phyloP scores from a whole-genome alignment of 2,329 filamentous ascomycete species.

The Coniosporium tulheliwenetii region DNA sequence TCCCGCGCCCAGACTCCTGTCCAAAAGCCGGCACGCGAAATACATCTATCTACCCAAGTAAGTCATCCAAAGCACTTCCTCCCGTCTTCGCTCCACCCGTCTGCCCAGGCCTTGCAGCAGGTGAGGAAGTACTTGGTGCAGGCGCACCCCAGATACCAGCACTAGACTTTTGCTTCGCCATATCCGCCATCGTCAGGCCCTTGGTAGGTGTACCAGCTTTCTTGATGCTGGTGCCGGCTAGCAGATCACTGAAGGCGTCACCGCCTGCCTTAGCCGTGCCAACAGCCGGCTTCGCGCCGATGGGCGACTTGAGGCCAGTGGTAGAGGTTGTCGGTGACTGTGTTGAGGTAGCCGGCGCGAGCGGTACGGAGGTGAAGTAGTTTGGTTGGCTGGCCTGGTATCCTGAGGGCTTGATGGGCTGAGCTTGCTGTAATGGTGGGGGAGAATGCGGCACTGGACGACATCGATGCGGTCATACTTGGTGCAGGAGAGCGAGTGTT shows the following conservation, averaged over 20 bases:
- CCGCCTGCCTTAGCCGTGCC: constrained; percentile 10
- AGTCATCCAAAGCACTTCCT: constrained; percentile 22
- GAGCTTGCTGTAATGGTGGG: constrained; percentile 22
- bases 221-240: constrained; percentile 63
- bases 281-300: constrained; percentile 21
- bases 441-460: constrained; percentile 11
- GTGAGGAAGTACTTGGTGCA: constrained; percentile 10
- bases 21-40: too few relatives aligned
- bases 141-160: constrained; percentile 81
- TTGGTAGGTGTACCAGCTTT: constrained; percentile 48
- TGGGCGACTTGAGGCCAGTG: constrained; percentile 19
- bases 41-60: constrained; percentile 16
- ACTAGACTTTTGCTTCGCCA: constrained; percentile 95
- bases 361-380: constrained; percentile 74
- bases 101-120: constrained; percentile 3
- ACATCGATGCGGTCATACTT: constrained; percentile 31
- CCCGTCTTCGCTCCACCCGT: constrained; percentile 17
- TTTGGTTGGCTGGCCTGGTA: constrained; percentile 76
- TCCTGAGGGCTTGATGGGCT: constrained; percentile 40
- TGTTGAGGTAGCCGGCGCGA: constrained; percentile 17
- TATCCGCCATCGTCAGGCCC: constrained; percentile 72
- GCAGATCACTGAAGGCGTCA: constrained; percentile 71
- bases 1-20: too few relatives aligned
- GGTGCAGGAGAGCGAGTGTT: constrained; percentile 65
- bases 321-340: constrained; percentile 16